Conservation (phyloP, 1,284 basidiomycete genomes). For the Apiotrichum akiyoshidainum region DNA sequence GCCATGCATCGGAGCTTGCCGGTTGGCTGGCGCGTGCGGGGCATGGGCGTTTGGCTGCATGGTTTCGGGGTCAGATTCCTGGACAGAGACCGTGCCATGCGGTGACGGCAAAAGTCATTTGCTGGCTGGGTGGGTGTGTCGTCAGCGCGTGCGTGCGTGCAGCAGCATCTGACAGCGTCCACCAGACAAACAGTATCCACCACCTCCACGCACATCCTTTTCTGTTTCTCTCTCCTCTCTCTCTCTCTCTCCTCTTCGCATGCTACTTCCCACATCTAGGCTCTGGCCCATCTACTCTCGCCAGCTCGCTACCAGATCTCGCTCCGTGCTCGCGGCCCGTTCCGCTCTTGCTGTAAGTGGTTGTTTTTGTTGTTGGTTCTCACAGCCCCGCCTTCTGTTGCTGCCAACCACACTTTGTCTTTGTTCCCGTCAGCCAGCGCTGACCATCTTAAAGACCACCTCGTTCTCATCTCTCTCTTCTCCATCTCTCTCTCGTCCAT, state of each 20-base stretch:
- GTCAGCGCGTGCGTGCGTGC: background rate
- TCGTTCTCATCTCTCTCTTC: background rate
- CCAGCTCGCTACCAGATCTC: background rate
- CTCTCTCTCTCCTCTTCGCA: too few species aligned
- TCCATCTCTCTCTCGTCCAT: background rate
- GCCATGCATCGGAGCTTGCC: background rate
- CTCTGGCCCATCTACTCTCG: constrained; percentile 5
- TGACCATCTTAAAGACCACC: background rate
- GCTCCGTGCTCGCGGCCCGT: background rate
- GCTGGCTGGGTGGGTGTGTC: background rate
- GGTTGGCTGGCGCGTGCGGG: background rate
- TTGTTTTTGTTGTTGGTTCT: too few species aligned
- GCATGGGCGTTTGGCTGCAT: too few species aligned
- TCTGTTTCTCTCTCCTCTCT: background rate
- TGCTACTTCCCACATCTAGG: background rate
- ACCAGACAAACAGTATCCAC: background rate
- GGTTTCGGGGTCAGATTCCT: background rate
- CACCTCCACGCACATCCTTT: background rate
- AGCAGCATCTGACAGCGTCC: too few species aligned
- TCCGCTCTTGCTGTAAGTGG: too few species aligned
- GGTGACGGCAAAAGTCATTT: background rate
- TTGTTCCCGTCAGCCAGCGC: too few species aligned
- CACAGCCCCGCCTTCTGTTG: background rate
- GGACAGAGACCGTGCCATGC: background rate
- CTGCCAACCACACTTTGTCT: too few species aligned